Evolutionary conservation across 2,329 filamentous ascomycete species (phyloP), one percentile per base, ranked within the genome.

Genomic region (Hypoxylon sp.): DNA sequence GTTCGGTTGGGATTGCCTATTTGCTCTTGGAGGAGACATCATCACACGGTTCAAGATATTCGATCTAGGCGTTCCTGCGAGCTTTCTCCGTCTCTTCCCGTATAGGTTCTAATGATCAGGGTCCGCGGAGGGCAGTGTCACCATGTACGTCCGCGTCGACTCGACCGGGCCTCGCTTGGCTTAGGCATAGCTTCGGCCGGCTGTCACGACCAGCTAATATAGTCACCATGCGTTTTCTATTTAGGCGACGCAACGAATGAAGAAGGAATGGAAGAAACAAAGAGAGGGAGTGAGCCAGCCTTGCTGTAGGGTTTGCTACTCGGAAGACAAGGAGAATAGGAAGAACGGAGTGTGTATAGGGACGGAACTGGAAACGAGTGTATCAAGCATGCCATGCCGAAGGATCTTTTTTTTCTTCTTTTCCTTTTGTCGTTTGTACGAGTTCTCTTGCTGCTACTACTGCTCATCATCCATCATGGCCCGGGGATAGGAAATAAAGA

Each of bases 401-500:
- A 49, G 48, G 38, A 53, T 64, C 48, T 63, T 65, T 38, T 49
- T 46, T 57, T 61, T 65, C 48, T 26, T 68, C 62, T 65, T 38
- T 49, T 46, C 58, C 62, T 65, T 50, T 26, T 68, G 66, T 63
- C 67, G 43, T 67, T n/a, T 67, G 60, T 67, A 65, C 65, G 54
- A 53, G 63, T 67, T 65, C 48, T 67, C 63, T 62, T 57, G 46
- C 35, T 31, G 41, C 37, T 66, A 29, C 26, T n/a, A n/a, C n/a
- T n/a, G 13, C n/a, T 17, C 59, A 65, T 60, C 42, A 65, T 68
- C 59, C 64, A 63, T 66, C 64, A 67, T 65, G 64, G 67, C 62
- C 55, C 58, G 4, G 67, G 70, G 70, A 73, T 76, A 71, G 69
- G 69, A 72, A 71, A 71, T 72, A 67, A 70, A 72, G 55, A 69